Evolutionary conservation across 306 rosid species (phyloP).

Genomic region (Rosa multiflora): DNA sequence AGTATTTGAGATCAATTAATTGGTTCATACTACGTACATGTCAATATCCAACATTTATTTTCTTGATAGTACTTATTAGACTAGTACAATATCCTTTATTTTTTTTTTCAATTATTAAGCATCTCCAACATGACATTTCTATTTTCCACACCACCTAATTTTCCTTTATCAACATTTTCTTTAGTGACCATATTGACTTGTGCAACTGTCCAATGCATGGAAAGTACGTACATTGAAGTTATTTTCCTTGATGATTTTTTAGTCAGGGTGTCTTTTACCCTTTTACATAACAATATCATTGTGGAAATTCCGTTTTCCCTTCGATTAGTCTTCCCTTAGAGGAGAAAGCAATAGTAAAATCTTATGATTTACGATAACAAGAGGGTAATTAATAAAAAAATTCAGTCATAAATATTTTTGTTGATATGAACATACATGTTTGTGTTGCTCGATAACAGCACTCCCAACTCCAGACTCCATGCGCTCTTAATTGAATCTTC

Average conservation of each 20-base stretch:
- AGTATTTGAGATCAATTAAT: conserved; percentile 7
- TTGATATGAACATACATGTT: background rate
- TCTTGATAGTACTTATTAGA: background rate
- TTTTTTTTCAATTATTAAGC: background rate
- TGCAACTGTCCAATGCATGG: conserved; percentile 13
- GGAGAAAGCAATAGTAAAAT: background rate
- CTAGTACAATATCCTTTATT: background rate
- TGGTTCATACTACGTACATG: conserved; percentile 13
- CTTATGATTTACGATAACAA: background rate
- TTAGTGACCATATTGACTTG: background rate
- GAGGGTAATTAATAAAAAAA: background rate
- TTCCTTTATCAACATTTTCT: background rate
- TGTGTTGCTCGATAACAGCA: background rate
- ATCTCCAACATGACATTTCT: conserved; percentile 1
- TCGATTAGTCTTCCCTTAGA: background rate
- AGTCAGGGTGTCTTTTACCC: background rate
- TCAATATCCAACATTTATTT: background rate
- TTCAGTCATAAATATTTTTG: background rate
- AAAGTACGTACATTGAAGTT: conserved; percentile 13
- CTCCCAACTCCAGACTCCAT: background rate
- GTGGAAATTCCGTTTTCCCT: background rate
- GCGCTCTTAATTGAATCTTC: background rate
- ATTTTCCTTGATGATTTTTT: conserved; percentile 4
- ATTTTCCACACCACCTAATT: conserved; percentile 47
- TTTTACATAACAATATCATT: background rate